phyloP scores from a whole-genome alignment of 2,329 filamentous ascomycete species.

The Stagonosporopsis vannaccii region DNA sequence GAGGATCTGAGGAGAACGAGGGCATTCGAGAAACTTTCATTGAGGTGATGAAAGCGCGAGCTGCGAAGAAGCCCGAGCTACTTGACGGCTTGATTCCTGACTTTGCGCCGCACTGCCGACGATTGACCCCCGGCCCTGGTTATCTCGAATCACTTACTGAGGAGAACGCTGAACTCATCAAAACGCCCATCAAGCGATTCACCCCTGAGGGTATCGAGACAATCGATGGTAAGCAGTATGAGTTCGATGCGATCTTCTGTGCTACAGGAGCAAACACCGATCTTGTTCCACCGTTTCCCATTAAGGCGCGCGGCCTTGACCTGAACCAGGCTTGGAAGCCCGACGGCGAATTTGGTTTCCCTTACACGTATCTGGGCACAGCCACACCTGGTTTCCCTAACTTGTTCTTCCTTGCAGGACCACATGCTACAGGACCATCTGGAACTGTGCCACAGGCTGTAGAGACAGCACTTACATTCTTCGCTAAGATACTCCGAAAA shows the following conservation, averaged over 20 bases:
- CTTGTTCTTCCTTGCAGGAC: conserved; percentile 68
- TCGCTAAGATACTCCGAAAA: conserved; percentile 73
- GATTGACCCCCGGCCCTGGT: conserved; percentile 47
- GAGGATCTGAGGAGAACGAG: conserved; percentile 46
- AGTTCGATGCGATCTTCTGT: conserved; percentile 61
- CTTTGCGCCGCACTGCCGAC: conserved; percentile 43
- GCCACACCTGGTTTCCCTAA: conserved; percentile 73
- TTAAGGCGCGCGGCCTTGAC: conserved; percentile 63
- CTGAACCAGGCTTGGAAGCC: conserved; percentile 65
- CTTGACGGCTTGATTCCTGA: conserved; percentile 53
- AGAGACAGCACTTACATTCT: conserved; percentile 71
- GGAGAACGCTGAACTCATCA: conserved; percentile 51
- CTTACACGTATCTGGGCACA: conserved; percentile 71
- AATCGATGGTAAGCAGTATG: conserved; percentile 46
- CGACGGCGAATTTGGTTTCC: conserved; percentile 65
- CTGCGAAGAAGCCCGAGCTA: conserved; percentile 50
- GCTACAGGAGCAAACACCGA: conserved; percentile 69
- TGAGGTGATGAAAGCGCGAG: conserved; percentile 49
- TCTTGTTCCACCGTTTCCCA: conserved; percentile 64
- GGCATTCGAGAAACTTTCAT: conserved; percentile 42
- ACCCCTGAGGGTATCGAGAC: conserved; percentile 50
- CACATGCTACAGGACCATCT: conserved; percentile 51
- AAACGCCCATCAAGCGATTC: conserved; percentile 50
- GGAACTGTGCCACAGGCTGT: conserved; percentile 73
- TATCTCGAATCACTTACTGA: conserved; percentile 53